These are phyloP conservation scores for Calonectria multiphialidica DNA, from an alignment of 2,329 filamentous ascomycete genomes.

Conservation along the genomic window DNA sequence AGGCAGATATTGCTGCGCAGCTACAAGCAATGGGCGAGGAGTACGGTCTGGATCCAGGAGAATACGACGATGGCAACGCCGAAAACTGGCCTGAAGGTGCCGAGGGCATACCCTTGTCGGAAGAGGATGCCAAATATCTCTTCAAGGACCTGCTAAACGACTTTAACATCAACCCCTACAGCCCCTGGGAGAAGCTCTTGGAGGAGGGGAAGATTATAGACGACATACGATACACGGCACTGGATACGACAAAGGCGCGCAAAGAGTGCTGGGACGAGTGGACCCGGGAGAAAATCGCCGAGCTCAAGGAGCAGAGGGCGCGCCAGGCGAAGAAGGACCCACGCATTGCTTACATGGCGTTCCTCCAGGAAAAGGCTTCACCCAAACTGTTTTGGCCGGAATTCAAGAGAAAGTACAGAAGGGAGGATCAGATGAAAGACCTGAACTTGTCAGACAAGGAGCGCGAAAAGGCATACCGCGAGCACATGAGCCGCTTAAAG, in stretches of 20 bases:
- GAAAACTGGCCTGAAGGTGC: conserved; percentile 77
- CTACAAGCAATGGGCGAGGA: conserved; percentile 89
- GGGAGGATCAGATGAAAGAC: conserved; percentile 84
- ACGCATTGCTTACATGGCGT: conserved; percentile 81
- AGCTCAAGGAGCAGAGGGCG: conserved; percentile 78
- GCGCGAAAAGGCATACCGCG: conserved; percentile 83
- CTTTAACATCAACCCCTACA: conserved; percentile 85
- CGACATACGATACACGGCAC: conserved; percentile 87
- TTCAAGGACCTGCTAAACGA: conserved; percentile 92
- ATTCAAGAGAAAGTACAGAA: conserved; percentile 91
- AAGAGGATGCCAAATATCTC: conserved; percentile 80
- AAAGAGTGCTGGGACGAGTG: conserved; percentile 88
- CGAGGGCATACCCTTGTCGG: conserved; percentile 77
- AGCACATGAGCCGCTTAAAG: conserved; percentile 77
- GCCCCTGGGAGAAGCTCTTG: conserved; percentile 90
- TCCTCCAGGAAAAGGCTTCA: conserved; percentile 85
- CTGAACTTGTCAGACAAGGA: conserved; percentile 79
- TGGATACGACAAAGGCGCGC: conserved; percentile 83
- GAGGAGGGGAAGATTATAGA: conserved; percentile 86
- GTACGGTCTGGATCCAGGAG: conserved; percentile 82
- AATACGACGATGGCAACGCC: conserved; percentile 76
- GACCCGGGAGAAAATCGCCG: conserved; percentile 81
- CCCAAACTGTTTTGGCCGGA: conserved; percentile 98
- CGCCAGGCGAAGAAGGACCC: conserved; percentile 87
- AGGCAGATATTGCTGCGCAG: conserved; percentile 95